A percentile compares a stretch with the other conserved stretches of the same genome.
Conservation (phyloP, 495 filamentous ascomycete genomes). For the Lasiosphaeria ovina region DNA sequence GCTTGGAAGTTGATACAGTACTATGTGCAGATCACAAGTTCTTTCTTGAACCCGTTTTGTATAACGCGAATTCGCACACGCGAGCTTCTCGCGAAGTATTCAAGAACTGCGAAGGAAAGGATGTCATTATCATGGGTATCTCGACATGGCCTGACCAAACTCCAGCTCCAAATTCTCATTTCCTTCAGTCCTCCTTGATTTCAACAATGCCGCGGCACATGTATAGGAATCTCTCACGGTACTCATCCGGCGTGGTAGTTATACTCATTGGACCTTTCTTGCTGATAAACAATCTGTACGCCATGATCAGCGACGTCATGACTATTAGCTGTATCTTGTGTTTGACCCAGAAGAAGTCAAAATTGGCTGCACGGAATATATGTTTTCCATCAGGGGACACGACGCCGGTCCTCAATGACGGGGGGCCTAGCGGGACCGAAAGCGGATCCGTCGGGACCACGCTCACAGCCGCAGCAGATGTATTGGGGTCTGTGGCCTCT, state of each 20-base stretch:
- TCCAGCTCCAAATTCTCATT: not conserved
- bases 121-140: not conserved
- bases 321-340: constrained; percentile 61
- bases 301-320: constrained; percentile 60
- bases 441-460: constrained; percentile 30
- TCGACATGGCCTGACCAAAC: not conserved
- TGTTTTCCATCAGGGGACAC: constrained; percentile 58
- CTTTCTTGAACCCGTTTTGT: too few species aligned
- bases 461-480: constrained; percentile 13
- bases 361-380: constrained; percentile 58
- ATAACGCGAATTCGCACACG: too few species aligned
- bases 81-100: too few species aligned
- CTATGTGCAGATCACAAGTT: too few species aligned
- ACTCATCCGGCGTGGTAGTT: constrained; percentile 64
- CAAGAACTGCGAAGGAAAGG: not conserved
- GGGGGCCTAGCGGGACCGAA: constrained; percentile 31
- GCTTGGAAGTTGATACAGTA: too few species aligned
- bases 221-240: constrained; percentile 59
- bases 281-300: constrained; percentile 56
- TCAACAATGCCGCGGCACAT: constrained; percentile 60
- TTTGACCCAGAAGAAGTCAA: constrained; percentile 73
- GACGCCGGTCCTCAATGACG: constrained; percentile 57
- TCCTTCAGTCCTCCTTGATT: constrained; percentile 33
- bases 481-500: constrained; percentile 20
- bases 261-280: constrained; percentile 66